Conservation (phyloP, 352 stramenopile genomes). For the Pythium plurisporium region DNA sequence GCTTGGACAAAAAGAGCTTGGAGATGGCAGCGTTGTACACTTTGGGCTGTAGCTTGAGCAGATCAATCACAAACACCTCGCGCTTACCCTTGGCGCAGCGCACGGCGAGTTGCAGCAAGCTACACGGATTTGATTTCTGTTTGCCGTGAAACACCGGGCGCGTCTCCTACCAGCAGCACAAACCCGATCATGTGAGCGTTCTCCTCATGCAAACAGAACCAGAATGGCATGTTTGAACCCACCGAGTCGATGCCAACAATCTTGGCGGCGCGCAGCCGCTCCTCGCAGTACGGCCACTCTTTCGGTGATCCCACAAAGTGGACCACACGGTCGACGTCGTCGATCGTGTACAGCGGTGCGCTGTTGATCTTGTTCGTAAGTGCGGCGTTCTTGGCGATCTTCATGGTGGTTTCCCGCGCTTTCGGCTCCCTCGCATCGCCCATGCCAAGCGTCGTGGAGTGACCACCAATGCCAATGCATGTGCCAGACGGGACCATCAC, state of each 20-base stretch:
- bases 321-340: slow-evolving; percentile 29
- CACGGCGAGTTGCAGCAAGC: slow-evolving; percentile 62
- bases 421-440: slow-evolving; percentile 10
- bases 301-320: slow-evolving; percentile 44
- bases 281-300: slow-evolving; percentile 48
- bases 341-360: slow-evolving; percentile 50
- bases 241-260: slow-evolving; percentile 75
- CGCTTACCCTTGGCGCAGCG: slow-evolving; percentile 43
- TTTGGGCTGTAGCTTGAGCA: slow-evolving; percentile 47
- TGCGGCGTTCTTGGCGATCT: slow-evolving; percentile 23
- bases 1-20: slow-evolving; percentile 58
- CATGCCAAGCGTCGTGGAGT: slow-evolving; percentile 16
- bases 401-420: slow-evolving; percentile 29
- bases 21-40: slow-evolving; percentile 59
- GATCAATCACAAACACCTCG: slow-evolving; percentile 73
- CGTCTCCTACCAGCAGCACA: slow-evolving; percentile 45
- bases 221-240: slow-evolving; percentile 17
- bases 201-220: neutral
- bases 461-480: slow-evolving; percentile 8
- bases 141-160: slow-evolving; percentile 47
- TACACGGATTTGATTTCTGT: slow-evolving; percentile 35
- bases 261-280: slow-evolving; percentile 36
- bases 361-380: slow-evolving; percentile 40
- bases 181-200: neutral
- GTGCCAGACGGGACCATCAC: slow-evolving; percentile 5